phyloP scores from a whole-genome alignment of 129 eudicot genomes.

The Artemisia tridentata region DNA sequence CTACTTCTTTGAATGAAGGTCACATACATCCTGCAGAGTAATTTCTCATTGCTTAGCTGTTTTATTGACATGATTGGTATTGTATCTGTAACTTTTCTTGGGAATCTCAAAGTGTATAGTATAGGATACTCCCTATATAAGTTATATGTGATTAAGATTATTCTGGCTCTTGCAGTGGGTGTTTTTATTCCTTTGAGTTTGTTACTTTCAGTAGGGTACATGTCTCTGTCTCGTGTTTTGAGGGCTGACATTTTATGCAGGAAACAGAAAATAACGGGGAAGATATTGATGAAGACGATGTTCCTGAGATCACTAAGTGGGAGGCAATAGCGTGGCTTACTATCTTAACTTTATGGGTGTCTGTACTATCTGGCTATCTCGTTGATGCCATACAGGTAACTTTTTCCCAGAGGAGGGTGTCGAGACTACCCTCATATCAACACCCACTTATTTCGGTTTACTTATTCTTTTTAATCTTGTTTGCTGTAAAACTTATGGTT shows the following conservation, averaged over 20 bases:
- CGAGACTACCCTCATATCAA: neutral
- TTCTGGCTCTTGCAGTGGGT: neutral
- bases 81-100: neutral
- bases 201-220: neutral
- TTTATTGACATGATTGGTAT: neutral
- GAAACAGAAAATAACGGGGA: constrained; percentile 8
- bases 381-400: constrained; percentile 17
- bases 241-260: constrained; percentile 6
- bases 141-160: constrained; percentile 1
- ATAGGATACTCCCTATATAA: neutral
- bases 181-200: neutral
- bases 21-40: neutral
- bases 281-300: constrained; percentile 6
- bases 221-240: neutral
- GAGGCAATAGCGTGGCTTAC: constrained; percentile 10
- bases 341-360: constrained; percentile 3
- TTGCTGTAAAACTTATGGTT: neutral
- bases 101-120: neutral
- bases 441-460: neutral
- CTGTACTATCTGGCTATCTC: constrained; percentile 14
- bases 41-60: neutral
- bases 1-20: neutral
- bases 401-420: neutral
- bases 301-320: constrained; percentile 9
- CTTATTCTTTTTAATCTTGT: neutral